These are phyloP conservation scores for Pulveroboletus sp. DNA, from an alignment of 768 basidiomycete species.

Conservation along the genomic window DNA sequence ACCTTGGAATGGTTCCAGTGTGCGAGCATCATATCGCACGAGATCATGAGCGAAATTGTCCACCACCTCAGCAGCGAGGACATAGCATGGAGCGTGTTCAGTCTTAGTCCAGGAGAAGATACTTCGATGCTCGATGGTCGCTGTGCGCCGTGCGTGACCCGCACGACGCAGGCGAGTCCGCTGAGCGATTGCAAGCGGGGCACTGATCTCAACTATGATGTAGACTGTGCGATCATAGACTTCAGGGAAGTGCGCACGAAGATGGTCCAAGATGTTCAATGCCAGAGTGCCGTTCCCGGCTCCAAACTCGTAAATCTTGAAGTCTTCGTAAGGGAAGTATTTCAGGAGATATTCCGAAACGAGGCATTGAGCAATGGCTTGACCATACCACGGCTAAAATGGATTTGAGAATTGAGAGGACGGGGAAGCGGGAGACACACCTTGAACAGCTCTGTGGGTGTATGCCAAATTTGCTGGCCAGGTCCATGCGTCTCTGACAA, in stretches of 20 bases:
- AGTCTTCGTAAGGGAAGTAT: conserved; percentile 94
- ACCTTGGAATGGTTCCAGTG: conserved; percentile 80
- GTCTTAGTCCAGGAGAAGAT: conserved; percentile 79
- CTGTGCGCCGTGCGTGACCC: conserved; percentile 39
- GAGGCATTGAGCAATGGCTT: conserved; percentile 83
- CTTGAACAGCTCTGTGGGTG: conserved; percentile 96
- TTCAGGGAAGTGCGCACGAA: conserved; percentile 76
- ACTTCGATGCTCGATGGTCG: conserved; percentile 67
- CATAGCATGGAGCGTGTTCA: conserved; percentile 83
- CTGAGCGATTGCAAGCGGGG: conserved; percentile 70
- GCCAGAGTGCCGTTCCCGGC: conserved; percentile 97
- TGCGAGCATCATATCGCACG: conserved; percentile 81
- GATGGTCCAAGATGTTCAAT: conserved; percentile 76
- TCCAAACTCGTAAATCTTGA: conserved; percentile 95
- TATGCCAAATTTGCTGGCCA: conserved; percentile 95
- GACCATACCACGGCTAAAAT: conserved; percentile 87
- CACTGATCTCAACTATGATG: conserved; percentile 92
- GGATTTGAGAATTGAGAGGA: conserved; percentile 7
- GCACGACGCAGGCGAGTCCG: conserved; percentile 53
- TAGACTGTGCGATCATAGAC: conserved; percentile 93
- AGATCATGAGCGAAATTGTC: conserved; percentile 98
- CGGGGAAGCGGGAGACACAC: conserved; percentile 36
- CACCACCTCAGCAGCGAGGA: conserved; percentile 95
- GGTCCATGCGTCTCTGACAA: conserved; percentile 58
- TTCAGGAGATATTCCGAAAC: conserved; percentile 90